Percentiles rank a stretch among this genome's conserved stretches.
Conservation (phyloP, 208 protist species). For the Crithidia fasciculata region DNA sequence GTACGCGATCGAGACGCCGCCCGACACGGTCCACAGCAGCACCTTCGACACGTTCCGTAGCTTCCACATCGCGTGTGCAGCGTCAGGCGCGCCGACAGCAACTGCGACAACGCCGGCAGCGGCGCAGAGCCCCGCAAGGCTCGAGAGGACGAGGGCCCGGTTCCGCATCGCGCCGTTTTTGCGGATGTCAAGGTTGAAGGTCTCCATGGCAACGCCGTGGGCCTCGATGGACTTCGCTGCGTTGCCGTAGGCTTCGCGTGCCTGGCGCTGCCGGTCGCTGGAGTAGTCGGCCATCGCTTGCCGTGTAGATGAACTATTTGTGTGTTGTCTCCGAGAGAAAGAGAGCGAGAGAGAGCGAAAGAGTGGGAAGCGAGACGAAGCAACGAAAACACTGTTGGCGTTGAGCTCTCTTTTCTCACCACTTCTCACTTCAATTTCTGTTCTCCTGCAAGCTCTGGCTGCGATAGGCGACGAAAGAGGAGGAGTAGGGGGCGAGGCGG, state of each 20-base stretch:
- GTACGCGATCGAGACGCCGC: conserved; percentile 56
- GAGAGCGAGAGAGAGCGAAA: conserved; percentile 1
- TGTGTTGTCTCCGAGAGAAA: neutral
- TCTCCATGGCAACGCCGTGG: conserved; percentile 77
- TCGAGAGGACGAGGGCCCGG: conserved; percentile 64
- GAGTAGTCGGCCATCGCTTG: conserved; percentile 37
- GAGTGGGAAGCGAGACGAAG: no score
- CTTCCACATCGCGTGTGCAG: conserved; percentile 13
- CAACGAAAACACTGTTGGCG: neutral
- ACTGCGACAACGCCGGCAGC: conserved; percentile 50
- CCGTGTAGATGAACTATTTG: neutral
- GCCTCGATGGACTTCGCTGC: conserved; percentile 59
- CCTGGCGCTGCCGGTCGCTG: conserved; percentile 49
- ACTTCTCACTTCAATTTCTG: no score
- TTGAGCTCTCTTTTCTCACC: neutral
- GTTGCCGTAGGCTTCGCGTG: conserved; percentile 73
- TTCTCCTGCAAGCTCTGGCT: no score
- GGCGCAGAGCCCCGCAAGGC: conserved; percentile 57
- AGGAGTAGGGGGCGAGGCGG: no score
- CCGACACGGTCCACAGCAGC: conserved; percentile 40
- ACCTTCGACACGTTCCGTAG: conserved; percentile 33
- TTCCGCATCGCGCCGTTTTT: conserved; percentile 86
- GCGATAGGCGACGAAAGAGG: no score
- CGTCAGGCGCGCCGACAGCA: conserved; percentile 9
- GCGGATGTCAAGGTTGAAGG: conserved; percentile 87